Evolutionary conservation across 164 flowering plant genomes (phyloP), one percentile per base, ranked within the genome.

Genomic region (Aristolochia contorta): DNA sequence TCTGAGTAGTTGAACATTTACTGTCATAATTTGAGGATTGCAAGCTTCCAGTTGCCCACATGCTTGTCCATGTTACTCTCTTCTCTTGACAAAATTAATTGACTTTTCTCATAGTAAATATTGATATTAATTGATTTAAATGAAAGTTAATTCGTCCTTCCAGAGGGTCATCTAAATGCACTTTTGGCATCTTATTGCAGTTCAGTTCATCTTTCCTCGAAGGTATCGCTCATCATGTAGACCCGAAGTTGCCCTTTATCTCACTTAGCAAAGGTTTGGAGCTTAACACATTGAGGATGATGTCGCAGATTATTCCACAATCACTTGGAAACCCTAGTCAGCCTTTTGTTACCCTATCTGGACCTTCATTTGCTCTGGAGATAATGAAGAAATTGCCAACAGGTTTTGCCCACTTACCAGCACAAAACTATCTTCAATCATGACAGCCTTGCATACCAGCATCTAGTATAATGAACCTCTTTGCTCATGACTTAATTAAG

Each of bases 251-350:
- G 72, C 98, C 98, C 13, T 85, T 92, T 70, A 87, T 92, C 75
- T 92, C 98, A 12, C 92, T 92, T 50, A 89, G 98, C 70, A 92
- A 92, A 76, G 98, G 97, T 18, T 71, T 92, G 58, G 98, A 92
- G 80, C 89, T 92, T 21, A 87, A 87, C 63, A 84, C 96, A 32
- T 72, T 89, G 57, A 84, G 96, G 77, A 85, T 76, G 88, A 92
- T 92, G 98, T 87, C 98, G 69, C 96, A 89, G 76, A 87, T 92
- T 62, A 89, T 92, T 60, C 96, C 96, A 16, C 77, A 75, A 58
- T 79, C 91, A 37, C 67, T 92, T 59, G 77, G 61, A 64, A 89
- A 87, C 77, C 86, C 95, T 68, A 82, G 93, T 18, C 98, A 92
- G 66, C 98, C 98, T 61, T 85, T 82, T 75, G 54, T 85, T 68